Evolutionary conservation across 176 grass and related monocot genomes (phyloP), one percentile per base, ranked within the genome.

Genomic region (Puya raimondii): DNA sequence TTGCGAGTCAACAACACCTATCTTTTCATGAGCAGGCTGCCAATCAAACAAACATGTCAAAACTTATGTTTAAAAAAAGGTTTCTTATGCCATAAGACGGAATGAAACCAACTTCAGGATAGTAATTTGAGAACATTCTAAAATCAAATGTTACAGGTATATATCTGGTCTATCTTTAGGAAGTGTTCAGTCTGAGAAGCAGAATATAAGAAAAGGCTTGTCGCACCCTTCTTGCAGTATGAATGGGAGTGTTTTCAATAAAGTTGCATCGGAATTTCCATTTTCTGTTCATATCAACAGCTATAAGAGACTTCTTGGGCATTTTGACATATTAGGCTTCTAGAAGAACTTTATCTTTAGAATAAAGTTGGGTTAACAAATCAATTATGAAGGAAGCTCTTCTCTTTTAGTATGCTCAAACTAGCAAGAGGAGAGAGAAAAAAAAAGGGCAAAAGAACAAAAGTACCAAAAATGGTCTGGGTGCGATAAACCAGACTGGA

Each of bases 1-100:
- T 53, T 93, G 86, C 3, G 90, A 82, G 79, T 93, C 90, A 11
- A 93, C 80, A 15, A 93, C 86, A 17, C 90, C 90, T 26, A 93
- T 89, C 68, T 81, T 93, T 71, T 96, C 48, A 25, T 69, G 67
- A 13, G 67, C 18, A 69, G 48, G 48, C 67, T 69, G 17, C 16
- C 51, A 68, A 50, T 18, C 20, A 16, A 66, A n/a, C 3, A 47
- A 47, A 66, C 2, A 47, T 10, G 29, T 33, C 2, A 66, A 66
- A 66, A 42, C 64, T 33, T 6, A 33, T 14, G 3, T 33, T 12
- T 33, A 33, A 42, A 16, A 16, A 66, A 66, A 66, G 25, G 15
- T 33, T 1, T 33, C 12, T 27, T 33, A 66, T 2, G 54, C 54
- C 54, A 59, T 5, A 17, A 1, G 3, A 59, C 3, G n/a, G 20